Conservation (phyloP, 1,139 yeast species). For the Protomyces gravidus region DNA sequence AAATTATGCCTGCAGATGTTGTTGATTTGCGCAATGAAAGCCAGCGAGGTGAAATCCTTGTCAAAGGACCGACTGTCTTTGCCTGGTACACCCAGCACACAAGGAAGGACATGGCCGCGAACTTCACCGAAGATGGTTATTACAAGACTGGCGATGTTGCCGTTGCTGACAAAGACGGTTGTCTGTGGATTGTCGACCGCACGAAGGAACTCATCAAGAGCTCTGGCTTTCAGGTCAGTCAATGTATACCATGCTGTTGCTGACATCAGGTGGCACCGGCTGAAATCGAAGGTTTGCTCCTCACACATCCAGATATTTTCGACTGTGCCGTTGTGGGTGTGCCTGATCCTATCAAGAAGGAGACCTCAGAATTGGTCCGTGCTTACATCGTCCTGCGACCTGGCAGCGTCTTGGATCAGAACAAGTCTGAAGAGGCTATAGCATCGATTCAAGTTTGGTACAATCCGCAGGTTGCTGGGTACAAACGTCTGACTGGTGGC, state of each 20-base stretch:
- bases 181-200: slow-evolving; percentile 56
- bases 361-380: slow-evolving; percentile 41
- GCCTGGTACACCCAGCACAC: slow-evolving; percentile 56
- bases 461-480: slow-evolving; percentile 39
- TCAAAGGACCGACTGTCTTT: slow-evolving; percentile 69
- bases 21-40: slow-evolving; percentile 53
- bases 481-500: slow-evolving; percentile 45
- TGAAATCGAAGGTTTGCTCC: slow-evolving; percentile 61
- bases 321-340: slow-evolving; percentile 44
- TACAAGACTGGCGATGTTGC: slow-evolving; percentile 75
- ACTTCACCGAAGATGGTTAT: slow-evolving; percentile 64
- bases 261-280: slow-evolving; percentile 62
- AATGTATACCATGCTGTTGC: background rate
- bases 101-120: slow-evolving; percentile 49
- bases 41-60: slow-evolving; percentile 54
- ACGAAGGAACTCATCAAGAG: slow-evolving; percentile 68
- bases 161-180: slow-evolving; percentile 48
- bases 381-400: slow-evolving; percentile 40
- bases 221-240: slow-evolving; percentile 56
- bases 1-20: slow-evolving; percentile 37
- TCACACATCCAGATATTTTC: slow-evolving; percentile 44
- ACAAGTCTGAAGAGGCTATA: slow-evolving; percentile 37
- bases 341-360: slow-evolving; percentile 37
- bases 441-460: slow-evolving; percentile 38
- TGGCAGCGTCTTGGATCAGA: slow-evolving; percentile 29